These are phyloP conservation scores for Yamadazyma blattariae DNA, from an alignment of 1,139 yeast species.

Conservation along the genomic window DNA sequence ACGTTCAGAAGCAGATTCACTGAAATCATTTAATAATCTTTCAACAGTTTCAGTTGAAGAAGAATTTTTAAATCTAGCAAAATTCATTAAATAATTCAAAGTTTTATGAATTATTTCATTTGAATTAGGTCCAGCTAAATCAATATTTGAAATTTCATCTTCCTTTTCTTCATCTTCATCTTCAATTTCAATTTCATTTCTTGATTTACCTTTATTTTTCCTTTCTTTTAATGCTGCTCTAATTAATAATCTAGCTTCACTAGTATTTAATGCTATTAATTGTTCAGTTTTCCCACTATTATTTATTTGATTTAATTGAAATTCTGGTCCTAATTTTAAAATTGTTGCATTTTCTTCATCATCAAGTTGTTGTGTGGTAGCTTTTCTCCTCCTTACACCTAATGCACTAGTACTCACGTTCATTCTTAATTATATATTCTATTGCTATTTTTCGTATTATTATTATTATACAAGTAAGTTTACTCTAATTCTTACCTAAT, in stretches of 20 bases:
- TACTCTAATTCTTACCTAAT: no score
- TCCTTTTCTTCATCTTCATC: constrained; percentile 49
- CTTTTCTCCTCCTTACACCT: constrained; percentile 69
- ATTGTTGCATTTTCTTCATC: constrained; percentile 89
- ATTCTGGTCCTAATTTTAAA: constrained; percentile 88
- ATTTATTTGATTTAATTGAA: constrained; percentile 74
- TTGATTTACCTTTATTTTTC: constrained; percentile 28
- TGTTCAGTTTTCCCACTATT: constrained; percentile 78
- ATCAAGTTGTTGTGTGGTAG: constrained; percentile 61
- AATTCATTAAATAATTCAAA: constrained; percentile 78
- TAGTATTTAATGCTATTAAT: constrained; percentile 77
- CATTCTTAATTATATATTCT: constrained; percentile 55
- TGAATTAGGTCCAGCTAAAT: constrained; percentile 62
- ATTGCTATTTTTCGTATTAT: no score
- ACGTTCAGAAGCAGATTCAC: constrained; percentile 54
- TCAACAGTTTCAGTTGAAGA: constrained; percentile 95
- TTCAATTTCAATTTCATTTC: constrained; percentile 30
- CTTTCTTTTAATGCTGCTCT: constrained; percentile 89
- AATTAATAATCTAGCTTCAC: constrained; percentile 86
- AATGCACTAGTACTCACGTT: constrained; percentile 87
- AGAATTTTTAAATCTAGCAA: constrained; percentile 87
- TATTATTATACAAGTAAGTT: no score
- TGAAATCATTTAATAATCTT: constrained; percentile 68
- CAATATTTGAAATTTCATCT: constrained; percentile 64
- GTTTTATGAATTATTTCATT: constrained; percentile 85